phyloP scores from a whole-genome alignment of 805 yeast species.

The Nakazawaea peltata region DNA sequence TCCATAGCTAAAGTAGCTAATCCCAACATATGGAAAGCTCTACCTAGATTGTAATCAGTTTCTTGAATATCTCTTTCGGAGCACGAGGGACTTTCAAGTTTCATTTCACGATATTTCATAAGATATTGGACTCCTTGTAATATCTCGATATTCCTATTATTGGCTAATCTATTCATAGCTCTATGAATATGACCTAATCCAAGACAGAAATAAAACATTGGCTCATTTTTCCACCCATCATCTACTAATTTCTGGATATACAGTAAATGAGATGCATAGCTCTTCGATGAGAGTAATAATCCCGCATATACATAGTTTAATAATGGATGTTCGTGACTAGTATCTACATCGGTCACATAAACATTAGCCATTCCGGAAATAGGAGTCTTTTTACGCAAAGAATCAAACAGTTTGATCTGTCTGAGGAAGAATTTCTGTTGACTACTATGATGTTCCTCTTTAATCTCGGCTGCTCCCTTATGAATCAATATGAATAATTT shows the following conservation, averaged over 20 bases:
- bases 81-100: constrained; percentile 26
- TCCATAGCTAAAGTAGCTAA: constrained; percentile 63
- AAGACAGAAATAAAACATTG: constrained; percentile 64
- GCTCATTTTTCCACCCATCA: constrained; percentile 56
- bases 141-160: constrained; percentile 79
- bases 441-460: constrained; percentile 62
- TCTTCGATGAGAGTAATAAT: constrained; percentile 70
- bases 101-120: constrained; percentile 55
- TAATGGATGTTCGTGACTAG: constrained; percentile 53
- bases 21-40: constrained; percentile 80
- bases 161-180: constrained; percentile 83
- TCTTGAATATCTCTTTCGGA: constrained; percentile 58
- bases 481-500: constrained; percentile 62
- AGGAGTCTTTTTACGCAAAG: constrained; percentile 43
- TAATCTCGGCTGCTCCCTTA: constrained; percentile 49
- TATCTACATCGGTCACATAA: constrained; percentile 40
- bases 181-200: constrained; percentile 84
- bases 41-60: constrained; percentile 72
- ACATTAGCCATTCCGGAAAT: constrained; percentile 78
- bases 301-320: constrained; percentile 63
- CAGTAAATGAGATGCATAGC: constrained; percentile 75
- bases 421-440: constrained; percentile 88
- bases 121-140: constrained; percentile 80
- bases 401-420: constrained; percentile 84
- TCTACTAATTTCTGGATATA: constrained; percentile 68